Conservation (phyloP, 2,329 filamentous ascomycete genomes). For the Calycina herbarum region DNA sequence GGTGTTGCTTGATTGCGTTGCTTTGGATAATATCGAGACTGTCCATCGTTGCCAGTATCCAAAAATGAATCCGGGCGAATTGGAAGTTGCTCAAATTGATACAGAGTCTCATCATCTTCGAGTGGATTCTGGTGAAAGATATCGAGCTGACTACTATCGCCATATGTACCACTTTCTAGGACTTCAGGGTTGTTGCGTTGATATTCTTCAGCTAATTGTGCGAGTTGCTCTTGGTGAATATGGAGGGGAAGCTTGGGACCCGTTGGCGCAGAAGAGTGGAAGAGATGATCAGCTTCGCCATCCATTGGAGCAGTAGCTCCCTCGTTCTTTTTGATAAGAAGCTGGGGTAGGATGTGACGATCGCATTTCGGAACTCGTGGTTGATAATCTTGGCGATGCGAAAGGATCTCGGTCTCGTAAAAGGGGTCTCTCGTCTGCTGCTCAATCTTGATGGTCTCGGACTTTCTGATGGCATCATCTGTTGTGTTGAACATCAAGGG, state of each 20-base stretch:
- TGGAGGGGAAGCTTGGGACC: neutral
- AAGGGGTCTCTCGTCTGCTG: neutral
- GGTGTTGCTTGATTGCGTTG: neutral
- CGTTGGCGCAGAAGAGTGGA: neutral
- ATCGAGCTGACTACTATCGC: neutral
- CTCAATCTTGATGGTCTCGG: neutral
- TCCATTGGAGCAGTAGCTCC: neutral
- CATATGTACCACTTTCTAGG: neutral
- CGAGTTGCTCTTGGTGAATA: neutral
- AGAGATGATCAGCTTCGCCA: neutral
- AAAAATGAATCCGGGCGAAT: neutral
- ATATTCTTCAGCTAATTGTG: neutral
- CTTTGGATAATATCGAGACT: neutral
- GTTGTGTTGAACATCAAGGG: neutral
- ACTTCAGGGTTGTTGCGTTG: neutral
- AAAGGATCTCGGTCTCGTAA: neutral
- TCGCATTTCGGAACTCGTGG: neutral
- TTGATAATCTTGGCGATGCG: slow-evolving; percentile 2
- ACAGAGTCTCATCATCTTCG: neutral
- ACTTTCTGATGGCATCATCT: neutral
- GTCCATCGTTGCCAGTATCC: neutral
- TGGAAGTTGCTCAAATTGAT: neutral
- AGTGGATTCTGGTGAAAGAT: neutral
- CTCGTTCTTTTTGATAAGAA: neutral
- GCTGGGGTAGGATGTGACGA: neutral